These are phyloP conservation scores for Plasmodium falciparum DNA, from an alignment of 169 alveolate species.

Conservation along the genomic window DNA sequence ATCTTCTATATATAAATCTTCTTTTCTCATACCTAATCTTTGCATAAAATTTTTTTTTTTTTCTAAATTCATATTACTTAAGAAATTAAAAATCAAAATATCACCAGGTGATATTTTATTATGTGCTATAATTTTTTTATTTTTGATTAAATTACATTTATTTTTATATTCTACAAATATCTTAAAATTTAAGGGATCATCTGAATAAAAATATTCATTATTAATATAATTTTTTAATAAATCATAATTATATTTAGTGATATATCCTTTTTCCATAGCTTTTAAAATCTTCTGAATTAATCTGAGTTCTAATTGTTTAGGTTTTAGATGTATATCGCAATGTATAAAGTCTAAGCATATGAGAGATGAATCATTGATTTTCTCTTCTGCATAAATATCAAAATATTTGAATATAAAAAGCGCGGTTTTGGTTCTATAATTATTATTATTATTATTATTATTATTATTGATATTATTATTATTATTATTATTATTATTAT, in stretches of 20 bases:
- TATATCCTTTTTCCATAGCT: constrained; percentile 73
- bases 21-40: constrained; percentile 31
- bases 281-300: constrained; percentile 22
- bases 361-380: constrained; percentile 38
- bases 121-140: constrained; percentile 52
- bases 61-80: constrained; percentile 42
- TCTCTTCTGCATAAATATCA: constrained; percentile 61
- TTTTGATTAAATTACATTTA: constrained; percentile 47
- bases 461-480: neutral
- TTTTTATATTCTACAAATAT: constrained; percentile 72
- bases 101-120: constrained; percentile 67
- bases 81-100: constrained; percentile 57
- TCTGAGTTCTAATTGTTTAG: constrained; percentile 41
- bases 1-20: constrained; percentile 42
- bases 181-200: constrained; percentile 48
- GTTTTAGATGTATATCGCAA: constrained; percentile 51
- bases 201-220: constrained; percentile 18
- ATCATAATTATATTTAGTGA: constrained; percentile 62
- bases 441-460: no score
- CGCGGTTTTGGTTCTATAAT: neutral
- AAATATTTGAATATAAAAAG: constrained; percentile 68
- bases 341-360: constrained; percentile 46
- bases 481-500: no score
- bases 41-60: constrained; percentile 49
- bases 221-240: constrained; percentile 3